Evolutionary conservation across 169 alveolate species (phyloP), one percentile per base, ranked within the genome.

Genomic region (Eimeria necatrix): DNA sequence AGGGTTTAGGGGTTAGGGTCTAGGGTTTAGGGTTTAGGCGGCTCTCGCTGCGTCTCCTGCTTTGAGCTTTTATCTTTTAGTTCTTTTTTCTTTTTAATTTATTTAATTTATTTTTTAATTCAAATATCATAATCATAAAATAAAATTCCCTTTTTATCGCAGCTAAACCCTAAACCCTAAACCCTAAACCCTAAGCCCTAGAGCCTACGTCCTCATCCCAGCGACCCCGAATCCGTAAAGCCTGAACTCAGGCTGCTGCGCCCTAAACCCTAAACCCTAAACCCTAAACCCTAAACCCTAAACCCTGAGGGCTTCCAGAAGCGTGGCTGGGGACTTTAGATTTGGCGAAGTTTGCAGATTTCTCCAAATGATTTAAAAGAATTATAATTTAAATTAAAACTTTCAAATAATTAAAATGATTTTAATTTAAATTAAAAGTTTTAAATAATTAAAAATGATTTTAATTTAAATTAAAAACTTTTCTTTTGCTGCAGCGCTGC

Each of bases 341-440:
- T 97, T 83, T 95, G 98, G 97, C 98, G 96, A 52, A 97, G 95
- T 83, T 97, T 97, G 24, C 95, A 97, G 94, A 96, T 97, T 83
- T 95, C 96, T 26, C 97, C 96, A 91, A 96, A 97, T 3, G 98
- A 97, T 41, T 96, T 97, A 8, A 97, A 97, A 16, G 96, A 97
- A 24, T 96, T 96, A 71, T 97, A 97, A 59, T 97, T 97, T 85
- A 96, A 96, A 10, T 97, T 97, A n/a, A 97, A 6, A 97, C 93
- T 18, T 96, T 86, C 59, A 96, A 89, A 49, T 95, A 9, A 18
- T 59, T 32, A 32, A 32, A 32, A 32, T 2, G 2, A 32, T 2
- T 32, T 32, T 32, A 32, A 2, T 2, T 32, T 32, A 32, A 32
- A 32, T 32, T 32, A 32, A 32, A 32, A 32, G 2, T 8, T 5